Conservation (phyloP, 2,329 filamentous ascomycete genomes). For the Trichoderma sp. region DNA sequence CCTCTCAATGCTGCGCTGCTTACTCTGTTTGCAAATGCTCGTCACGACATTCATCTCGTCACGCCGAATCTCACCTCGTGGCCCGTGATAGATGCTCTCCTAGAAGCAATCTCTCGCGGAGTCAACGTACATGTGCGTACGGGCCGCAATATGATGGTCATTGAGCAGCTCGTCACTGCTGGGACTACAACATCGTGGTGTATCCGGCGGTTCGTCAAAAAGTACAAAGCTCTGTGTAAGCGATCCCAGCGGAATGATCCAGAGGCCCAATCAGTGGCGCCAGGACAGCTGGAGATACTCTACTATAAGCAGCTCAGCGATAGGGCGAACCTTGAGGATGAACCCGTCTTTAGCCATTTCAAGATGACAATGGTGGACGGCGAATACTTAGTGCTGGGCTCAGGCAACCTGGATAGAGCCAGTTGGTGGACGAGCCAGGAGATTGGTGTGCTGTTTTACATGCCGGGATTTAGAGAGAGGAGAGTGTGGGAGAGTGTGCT, state of each 20-base stretch:
- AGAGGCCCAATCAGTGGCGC: conserved; percentile 42
- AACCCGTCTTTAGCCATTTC: conserved; percentile 72
- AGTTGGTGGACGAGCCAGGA: conserved; percentile 89
- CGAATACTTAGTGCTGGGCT: conserved; percentile 67
- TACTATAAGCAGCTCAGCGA: conserved; percentile 52
- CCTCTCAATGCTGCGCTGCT: conserved; percentile 67
- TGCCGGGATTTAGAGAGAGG: conserved; percentile 38
- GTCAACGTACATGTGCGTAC: conserved; percentile 68
- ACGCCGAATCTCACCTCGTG: conserved; percentile 75
- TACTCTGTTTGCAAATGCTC: conserved; percentile 58
- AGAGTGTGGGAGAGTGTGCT: conserved; percentile 42
- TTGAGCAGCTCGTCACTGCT: conserved; percentile 79
- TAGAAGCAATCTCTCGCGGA: conserved; percentile 61
- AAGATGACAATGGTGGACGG: conserved; percentile 75
- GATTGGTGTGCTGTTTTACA: conserved; percentile 62
- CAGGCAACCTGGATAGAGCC: conserved; percentile 80
- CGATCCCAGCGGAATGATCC: conserved; percentile 28
- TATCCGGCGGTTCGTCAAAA: conserved; percentile 56
- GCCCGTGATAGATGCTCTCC: conserved; percentile 60
- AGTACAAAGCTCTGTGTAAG: conserved; percentile 43
- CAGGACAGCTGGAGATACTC: conserved; percentile 55
- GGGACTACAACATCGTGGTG: conserved; percentile 70
- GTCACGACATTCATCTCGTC: conserved; percentile 62
- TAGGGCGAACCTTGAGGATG: conserved; percentile 38
- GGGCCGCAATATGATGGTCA: conserved; percentile 67